Percentiles rank a stretch among this genome's conserved stretches.
phyloP scores from a whole-genome alignment of 306 rosid species.

The Sesbania bispinosa region DNA sequence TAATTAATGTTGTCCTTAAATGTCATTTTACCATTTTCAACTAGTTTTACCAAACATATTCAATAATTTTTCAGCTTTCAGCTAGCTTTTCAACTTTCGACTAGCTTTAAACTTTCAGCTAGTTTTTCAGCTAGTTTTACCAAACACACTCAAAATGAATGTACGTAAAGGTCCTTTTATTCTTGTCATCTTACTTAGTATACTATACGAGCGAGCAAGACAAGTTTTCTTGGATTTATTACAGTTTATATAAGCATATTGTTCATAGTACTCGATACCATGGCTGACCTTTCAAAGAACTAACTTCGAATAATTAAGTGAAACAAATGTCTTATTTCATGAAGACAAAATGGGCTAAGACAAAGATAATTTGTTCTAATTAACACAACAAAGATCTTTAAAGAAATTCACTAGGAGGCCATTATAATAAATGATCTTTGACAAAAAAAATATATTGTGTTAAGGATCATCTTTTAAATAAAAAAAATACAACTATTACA shows the following conservation, averaged over 20 bases:
- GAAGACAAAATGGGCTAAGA: constrained; percentile 32
- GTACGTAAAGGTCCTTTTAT: neutral
- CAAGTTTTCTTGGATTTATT: constrained; percentile 26
- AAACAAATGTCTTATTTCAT: constrained; percentile 24
- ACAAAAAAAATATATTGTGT: neutral
- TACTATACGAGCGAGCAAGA: constrained; percentile 18
- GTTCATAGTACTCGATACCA: constrained; percentile 20
- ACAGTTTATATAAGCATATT: neutral
- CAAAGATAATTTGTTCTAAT: constrained; percentile 9
- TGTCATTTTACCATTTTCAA: too few species aligned
- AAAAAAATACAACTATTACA: neutral
- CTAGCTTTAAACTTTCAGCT: too few species aligned
- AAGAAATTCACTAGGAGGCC: neutral
- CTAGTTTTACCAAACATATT: too few species aligned
- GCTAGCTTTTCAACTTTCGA: too few species aligned
- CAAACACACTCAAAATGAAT: neutral
- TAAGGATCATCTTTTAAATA: neutral
- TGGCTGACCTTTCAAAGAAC: constrained; percentile 44
- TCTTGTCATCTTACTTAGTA: constrained; percentile 6
- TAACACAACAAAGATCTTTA: constrained; percentile 27
- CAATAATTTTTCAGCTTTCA: too few species aligned
- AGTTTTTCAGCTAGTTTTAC: too few species aligned
- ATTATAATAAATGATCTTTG: neutral
- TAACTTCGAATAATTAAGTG: constrained; percentile 30
- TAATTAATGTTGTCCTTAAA: too few species aligned